phyloP scores from a whole-genome alignment of 306 rosid genomes.

The Biancaea sappan region DNA sequence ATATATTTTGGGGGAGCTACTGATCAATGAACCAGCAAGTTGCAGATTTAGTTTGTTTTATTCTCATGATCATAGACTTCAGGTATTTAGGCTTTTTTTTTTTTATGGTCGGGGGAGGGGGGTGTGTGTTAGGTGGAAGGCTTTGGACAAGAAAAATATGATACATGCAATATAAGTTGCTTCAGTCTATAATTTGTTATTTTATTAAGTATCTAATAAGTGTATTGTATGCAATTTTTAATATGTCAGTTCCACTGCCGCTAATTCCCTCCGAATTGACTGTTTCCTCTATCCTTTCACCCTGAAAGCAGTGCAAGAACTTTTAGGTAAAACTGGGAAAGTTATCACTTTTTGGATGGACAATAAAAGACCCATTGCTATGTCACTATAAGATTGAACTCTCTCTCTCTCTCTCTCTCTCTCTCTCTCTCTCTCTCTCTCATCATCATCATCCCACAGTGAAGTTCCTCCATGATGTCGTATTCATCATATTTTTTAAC shows the following conservation, averaged over 20 bases:
- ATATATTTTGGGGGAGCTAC: too few relatives aligned
- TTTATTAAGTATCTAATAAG: background rate
- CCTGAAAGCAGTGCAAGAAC: slow-evolving; percentile 93
- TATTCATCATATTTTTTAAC: background rate
- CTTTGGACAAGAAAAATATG: background rate
- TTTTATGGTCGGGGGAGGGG: too few relatives aligned
- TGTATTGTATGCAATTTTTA: background rate
- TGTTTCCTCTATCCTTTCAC: slow-evolving; percentile 91
- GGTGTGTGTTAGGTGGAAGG: too few relatives aligned
- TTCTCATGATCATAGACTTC: background rate
- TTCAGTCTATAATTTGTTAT: too few relatives aligned
- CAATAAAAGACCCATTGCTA: slow-evolving; percentile 97
- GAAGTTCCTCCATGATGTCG: background rate
- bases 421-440: too few relatives aligned
- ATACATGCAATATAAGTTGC: background rate
- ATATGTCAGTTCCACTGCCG: slow-evolving; percentile 76
- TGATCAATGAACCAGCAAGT: too few relatives aligned
- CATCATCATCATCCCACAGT: slow-evolving; percentile 9
- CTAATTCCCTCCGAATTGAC: slow-evolving; percentile 79
- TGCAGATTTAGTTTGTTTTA: background rate
- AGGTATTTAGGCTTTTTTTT: background rate
- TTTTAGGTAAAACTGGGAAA: slow-evolving; percentile 82
- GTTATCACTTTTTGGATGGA: slow-evolving; percentile 94
- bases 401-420: slow-evolving; percentile 29
- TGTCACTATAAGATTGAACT: slow-evolving; percentile 68